Percentiles rank a stretch among this genome's conserved stretches.
Conservation (phyloP, 306 rosid genomes). For the Argentina anserina region DNA sequence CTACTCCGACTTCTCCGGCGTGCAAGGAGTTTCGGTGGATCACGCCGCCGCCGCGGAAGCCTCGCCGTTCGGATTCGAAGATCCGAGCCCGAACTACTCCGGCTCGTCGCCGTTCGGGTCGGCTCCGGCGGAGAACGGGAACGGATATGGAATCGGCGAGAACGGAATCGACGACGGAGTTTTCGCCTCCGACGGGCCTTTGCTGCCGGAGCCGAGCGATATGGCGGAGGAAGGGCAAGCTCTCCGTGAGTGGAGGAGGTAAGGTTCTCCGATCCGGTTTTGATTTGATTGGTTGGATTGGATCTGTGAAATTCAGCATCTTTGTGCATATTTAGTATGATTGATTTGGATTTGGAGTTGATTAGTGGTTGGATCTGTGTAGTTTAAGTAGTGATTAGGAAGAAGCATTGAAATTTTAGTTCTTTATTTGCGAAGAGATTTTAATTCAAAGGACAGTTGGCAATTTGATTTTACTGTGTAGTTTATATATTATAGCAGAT, state of each 20-base stretch:
- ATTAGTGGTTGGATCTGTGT: slow-evolving; percentile 24
- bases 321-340: not conserved
- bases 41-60: slow-evolving; percentile 34
- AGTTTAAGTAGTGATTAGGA: not conserved
- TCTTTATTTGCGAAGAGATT: not conserved
- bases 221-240: slow-evolving; percentile 91
- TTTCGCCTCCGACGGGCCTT: slow-evolving; percentile 78
- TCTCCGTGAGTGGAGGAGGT: slow-evolving; percentile 99
- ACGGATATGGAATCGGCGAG: slow-evolving; percentile 42
- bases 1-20: slow-evolving; percentile 57
- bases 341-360: not conserved
- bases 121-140: slow-evolving; percentile 61
- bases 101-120: slow-evolving; percentile 74
- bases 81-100: slow-evolving; percentile 62
- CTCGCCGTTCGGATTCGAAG: slow-evolving; percentile 74
- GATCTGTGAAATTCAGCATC: slow-evolving; percentile 7
- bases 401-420: not conserved
- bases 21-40: slow-evolving; percentile 47
- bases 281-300: not conserved
- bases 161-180: slow-evolving; percentile 46
- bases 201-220: slow-evolving; percentile 77
- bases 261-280: slow-evolving; percentile 37
- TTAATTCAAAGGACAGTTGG: not conserved
- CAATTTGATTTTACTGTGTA: not conserved
- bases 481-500: no score